Percentiles rank a stretch among this genome's conserved stretches.
phyloP scores from a whole-genome alignment of 2,329 filamentous ascomycete genomes.

The Neocucurbitaria cava region DNA sequence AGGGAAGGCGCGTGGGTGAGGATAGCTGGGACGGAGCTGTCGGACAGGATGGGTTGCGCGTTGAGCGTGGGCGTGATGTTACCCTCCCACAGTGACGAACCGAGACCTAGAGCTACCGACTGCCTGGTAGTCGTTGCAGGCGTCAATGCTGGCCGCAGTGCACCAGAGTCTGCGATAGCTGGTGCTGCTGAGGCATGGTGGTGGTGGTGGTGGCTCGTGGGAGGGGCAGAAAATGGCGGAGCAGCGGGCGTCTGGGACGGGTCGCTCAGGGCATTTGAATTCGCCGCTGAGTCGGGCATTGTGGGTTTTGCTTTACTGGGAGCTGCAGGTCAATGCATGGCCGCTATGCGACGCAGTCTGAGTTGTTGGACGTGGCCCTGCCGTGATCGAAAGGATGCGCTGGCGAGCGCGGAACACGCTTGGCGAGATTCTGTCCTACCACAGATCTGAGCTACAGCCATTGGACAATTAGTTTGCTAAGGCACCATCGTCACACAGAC shows the following conservation, averaged over 20 bases:
- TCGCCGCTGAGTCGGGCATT: conserved; percentile 38
- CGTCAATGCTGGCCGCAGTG: conserved; percentile 42
- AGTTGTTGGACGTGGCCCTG: conserved; percentile 44
- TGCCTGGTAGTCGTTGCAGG: conserved; percentile 46
- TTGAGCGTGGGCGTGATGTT: conserved; percentile 27
- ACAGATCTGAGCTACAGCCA: conserved; percentile 15
- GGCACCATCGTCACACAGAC: conserved; percentile 19
- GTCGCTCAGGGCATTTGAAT: conserved; percentile 34
- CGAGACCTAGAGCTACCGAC: conserved; percentile 40
- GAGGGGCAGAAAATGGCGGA: conserved; percentile 25
- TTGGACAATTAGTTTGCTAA: conserved; percentile 25
- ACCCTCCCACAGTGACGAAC: conserved; percentile 42
- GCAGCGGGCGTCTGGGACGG: conserved; percentile 29
- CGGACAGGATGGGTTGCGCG: conserved; percentile 16
- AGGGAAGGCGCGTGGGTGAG: conserved; percentile 39
- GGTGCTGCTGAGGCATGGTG: no score
- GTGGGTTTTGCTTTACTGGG: conserved; percentile 40
- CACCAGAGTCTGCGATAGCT: conserved; percentile 25
- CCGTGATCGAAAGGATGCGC: conserved; percentile 43
- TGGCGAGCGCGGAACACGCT: conserved; percentile 32
- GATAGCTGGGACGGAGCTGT: conserved; percentile 30
- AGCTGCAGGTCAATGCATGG: conserved; percentile 49
- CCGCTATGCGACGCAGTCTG: conserved; percentile 41
- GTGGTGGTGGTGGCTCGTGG: conserved; percentile 26
- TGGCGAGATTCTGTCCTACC: conserved; percentile 33